These are phyloP conservation scores for Apiotrichum porosum DNA, from an alignment of 1,284 basidiomycete species.

Conservation along the genomic window DNA sequence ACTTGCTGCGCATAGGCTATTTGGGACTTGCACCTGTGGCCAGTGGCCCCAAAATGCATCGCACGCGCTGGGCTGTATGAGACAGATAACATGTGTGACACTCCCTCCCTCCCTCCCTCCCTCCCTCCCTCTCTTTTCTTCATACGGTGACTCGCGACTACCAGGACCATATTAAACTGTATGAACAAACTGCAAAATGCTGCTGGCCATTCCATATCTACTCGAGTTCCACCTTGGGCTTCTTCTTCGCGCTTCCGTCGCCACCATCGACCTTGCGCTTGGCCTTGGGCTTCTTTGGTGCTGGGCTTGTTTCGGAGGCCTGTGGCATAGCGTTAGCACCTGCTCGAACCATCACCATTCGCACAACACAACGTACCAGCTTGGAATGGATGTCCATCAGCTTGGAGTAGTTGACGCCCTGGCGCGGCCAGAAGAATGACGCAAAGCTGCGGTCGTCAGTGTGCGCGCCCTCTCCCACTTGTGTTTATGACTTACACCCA, in stretches of 20 bases:
- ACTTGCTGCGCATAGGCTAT: too few relatives aligned
- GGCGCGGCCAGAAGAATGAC: constrained; percentile 94
- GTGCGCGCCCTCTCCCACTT: neutral
- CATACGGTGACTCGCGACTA: too few relatives aligned
- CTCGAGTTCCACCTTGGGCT: constrained; percentile 26
- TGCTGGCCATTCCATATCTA: too few relatives aligned
- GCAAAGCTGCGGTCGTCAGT: constrained; percentile 61
- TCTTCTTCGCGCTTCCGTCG: constrained; percentile 29
- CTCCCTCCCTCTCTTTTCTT: too few relatives aligned
- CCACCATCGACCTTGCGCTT: constrained; percentile 32
- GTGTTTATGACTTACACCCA: constrained; percentile 74
- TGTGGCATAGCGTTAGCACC: constrained; percentile 2
- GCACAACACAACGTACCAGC: constrained; percentile 71
- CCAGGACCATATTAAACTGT: too few relatives aligned
- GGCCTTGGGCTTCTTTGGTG: constrained; percentile 15
- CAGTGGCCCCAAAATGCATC: too few relatives aligned
- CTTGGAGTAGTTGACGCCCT: constrained; percentile 78
- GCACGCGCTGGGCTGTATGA: too few relatives aligned
- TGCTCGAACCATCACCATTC: too few relatives aligned
- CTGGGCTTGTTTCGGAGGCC: constrained; percentile 24
- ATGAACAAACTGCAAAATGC: too few relatives aligned
- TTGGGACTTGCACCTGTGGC: too few relatives aligned
- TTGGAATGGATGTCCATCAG: constrained; percentile 89
- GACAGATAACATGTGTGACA: too few relatives aligned
- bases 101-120: too few relatives aligned